These are phyloP conservation scores for Canna indica DNA, from an alignment of 176 grass and related monocot genomes.

Conservation along the genomic window DNA sequence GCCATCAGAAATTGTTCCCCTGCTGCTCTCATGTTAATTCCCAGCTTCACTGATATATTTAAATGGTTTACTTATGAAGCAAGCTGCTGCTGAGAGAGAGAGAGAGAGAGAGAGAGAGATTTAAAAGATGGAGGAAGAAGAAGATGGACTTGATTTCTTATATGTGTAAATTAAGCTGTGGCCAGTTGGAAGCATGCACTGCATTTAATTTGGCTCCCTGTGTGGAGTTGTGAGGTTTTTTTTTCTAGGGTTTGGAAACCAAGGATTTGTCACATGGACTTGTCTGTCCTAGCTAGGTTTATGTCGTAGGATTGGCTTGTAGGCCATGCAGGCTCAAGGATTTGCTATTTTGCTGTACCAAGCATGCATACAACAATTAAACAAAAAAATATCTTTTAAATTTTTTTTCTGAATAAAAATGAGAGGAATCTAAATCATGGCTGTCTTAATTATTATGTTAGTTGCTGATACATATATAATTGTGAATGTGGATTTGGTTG, in stretches of 20 bases:
- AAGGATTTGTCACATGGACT: slow-evolving; percentile 40
- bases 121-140: too few species aligned
- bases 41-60: neutral
- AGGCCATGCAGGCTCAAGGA: neutral
- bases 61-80: neutral
- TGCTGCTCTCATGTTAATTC: neutral
- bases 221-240: too few species aligned
- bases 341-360: neutral
- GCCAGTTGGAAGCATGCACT: too few species aligned
- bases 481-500: too few species aligned
- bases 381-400: neutral
- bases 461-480: too few species aligned
- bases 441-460: too few species aligned
- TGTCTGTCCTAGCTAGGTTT: slow-evolving; percentile 29
- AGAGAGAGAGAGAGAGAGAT: too few species aligned
- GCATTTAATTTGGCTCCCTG: slow-evolving; percentile 23
- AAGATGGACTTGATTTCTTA: too few species aligned
- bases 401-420: neutral
- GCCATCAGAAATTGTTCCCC: slow-evolving; percentile 42
- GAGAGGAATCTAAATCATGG: too few species aligned
- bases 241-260: slow-evolving; percentile 40
- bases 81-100: neutral
- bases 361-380: too few species aligned
- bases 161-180: too few species aligned
- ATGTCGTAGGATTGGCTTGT: neutral